Conservation (phyloP, 2,329 filamentous ascomycete species). For the Talaromyces albobiverticillius region DNA sequence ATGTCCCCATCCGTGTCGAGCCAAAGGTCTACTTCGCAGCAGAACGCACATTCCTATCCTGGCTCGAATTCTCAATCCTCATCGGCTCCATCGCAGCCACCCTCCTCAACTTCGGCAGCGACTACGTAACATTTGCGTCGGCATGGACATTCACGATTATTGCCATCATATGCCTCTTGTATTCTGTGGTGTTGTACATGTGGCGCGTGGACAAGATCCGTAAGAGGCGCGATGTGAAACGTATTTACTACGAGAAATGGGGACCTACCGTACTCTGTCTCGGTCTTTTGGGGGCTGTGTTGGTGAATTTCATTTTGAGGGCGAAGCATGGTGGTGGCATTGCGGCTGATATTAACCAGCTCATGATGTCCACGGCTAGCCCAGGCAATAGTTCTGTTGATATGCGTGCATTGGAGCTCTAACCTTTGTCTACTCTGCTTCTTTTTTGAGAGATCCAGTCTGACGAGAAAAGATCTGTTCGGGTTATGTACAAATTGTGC, state of each 20-base stretch:
- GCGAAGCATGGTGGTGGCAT: conserved; percentile 52
- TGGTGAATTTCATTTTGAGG: conserved; percentile 76
- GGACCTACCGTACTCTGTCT: conserved; percentile 76
- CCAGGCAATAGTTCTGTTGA: neutral
- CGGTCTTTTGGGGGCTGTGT: conserved; percentile 70
- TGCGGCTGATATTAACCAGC: neutral
- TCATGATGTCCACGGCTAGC: neutral
- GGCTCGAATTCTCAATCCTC: conserved; percentile 97
- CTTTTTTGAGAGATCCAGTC: no score
- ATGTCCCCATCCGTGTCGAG: conserved; percentile 92
- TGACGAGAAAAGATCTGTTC: no score
- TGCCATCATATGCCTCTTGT: conserved; percentile 73
- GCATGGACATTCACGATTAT: conserved; percentile 78
- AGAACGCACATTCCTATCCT: conserved; percentile 92
- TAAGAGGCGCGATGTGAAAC: conserved; percentile 72
- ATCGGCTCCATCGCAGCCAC: conserved; percentile 83
- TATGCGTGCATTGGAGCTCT: conserved; percentile 5
- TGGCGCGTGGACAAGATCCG: conserved; percentile 86
- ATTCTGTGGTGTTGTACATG: conserved; percentile 79
- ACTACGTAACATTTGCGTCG: conserved; percentile 62
- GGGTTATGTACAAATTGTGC: no score
- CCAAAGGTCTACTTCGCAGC: conserved; percentile 97
- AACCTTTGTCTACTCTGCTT: no score
- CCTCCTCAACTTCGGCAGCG: conserved; percentile 72
- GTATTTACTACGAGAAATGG: conserved; percentile 78